Conservation (phyloP, 176 grass and related monocot genomes). For the Carex littledalei region DNA sequence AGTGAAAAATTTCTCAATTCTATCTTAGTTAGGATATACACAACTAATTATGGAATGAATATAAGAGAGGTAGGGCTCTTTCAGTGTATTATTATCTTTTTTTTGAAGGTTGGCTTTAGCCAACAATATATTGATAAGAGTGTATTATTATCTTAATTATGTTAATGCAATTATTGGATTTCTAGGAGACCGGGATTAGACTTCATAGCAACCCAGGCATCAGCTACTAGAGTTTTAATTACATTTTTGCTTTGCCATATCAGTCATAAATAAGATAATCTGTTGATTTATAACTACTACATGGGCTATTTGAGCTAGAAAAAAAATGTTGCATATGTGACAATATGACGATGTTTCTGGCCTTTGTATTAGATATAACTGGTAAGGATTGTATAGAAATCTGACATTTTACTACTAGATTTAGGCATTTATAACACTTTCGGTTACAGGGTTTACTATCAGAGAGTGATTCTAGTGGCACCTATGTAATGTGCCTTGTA, state of each 20-base stretch:
- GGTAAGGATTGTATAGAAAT: background rate
- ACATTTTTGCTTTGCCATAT: background rate
- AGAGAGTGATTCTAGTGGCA: background rate
- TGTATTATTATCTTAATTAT: background rate
- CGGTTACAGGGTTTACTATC: background rate
- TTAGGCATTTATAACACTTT: background rate
- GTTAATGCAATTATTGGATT: background rate
- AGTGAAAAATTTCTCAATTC: background rate
- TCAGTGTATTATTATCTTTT: background rate
- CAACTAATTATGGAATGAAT: background rate
- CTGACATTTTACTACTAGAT: background rate
- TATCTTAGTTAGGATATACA: too few species aligned
- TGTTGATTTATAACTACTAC: background rate
- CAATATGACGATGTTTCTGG: background rate
- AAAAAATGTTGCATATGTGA: background rate
- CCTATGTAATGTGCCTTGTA: background rate
- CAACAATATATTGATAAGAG: too few species aligned
- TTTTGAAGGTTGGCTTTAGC: too few species aligned
- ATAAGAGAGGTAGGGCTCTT: too few species aligned
- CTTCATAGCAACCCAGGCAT: background rate
- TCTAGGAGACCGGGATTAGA: background rate
- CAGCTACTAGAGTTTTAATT: background rate
- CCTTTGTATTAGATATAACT: background rate
- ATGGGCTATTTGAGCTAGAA: background rate
- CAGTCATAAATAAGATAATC: background rate